These are phyloP conservation scores for Daldinia sp. DNA, from an alignment of 2,329 filamentous ascomycete species.

Conservation along the genomic window DNA sequence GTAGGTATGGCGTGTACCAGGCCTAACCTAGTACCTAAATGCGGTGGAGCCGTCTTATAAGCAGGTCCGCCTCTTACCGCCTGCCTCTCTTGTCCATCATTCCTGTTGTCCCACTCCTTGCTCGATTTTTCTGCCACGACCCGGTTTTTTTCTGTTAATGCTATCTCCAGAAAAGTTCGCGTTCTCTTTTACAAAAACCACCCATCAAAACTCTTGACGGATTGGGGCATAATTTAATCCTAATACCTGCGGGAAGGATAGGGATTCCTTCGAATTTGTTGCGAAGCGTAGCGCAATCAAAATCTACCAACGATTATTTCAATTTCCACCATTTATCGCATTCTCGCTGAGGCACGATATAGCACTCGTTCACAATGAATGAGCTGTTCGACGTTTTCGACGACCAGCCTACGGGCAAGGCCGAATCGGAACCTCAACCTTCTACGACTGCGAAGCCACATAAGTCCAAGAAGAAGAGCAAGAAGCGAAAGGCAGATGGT, in stretches of 20 bases:
- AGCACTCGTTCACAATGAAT: slow-evolving; percentile 62
- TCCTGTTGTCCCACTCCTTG: slow-evolving; percentile 17
- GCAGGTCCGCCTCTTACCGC: slow-evolving; percentile 33
- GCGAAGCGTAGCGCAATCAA: not conserved
- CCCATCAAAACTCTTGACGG: slow-evolving; percentile 8
- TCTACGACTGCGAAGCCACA: slow-evolving; percentile 47
- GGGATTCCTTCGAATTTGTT: not conserved
- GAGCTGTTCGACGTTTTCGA: slow-evolving; percentile 87
- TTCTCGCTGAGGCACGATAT: not conserved
- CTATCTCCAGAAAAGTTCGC: slow-evolving; percentile 29
- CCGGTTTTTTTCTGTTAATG: slow-evolving; percentile 30
- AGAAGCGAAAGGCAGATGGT: slow-evolving; percentile 88
- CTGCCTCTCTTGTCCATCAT: slow-evolving; percentile 19
- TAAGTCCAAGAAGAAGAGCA: slow-evolving; percentile 64
- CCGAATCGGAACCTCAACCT: slow-evolving; percentile 48
- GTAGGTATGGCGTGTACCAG: not conserved
- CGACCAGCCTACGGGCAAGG: slow-evolving; percentile 63
- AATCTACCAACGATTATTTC: not conserved
- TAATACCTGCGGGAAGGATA: not conserved
- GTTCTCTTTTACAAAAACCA: slow-evolving; percentile 10
- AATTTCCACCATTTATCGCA: not conserved
- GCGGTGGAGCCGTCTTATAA: not conserved
- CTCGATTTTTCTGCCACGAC: slow-evolving; percentile 41
- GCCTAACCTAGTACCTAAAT: not conserved
- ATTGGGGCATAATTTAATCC: not conserved